These are phyloP conservation scores for Mucor plumbeus DNA, from an alignment of 371 early-diverging fungal genomes.

Conservation along the genomic window DNA sequence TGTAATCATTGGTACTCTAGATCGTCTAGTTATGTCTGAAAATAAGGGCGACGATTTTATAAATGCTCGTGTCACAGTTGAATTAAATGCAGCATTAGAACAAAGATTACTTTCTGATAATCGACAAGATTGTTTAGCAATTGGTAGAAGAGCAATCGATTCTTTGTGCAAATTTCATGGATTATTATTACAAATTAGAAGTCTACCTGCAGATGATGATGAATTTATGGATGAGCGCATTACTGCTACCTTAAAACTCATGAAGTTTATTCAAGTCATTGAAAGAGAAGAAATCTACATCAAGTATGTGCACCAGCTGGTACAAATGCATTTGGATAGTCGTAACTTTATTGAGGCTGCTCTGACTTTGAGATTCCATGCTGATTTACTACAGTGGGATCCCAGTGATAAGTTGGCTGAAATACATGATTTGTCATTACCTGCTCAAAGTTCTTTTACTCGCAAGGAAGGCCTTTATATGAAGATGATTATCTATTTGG, in stretches of 20 bases:
- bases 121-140: constrained; percentile 26
- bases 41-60: constrained; percentile 58
- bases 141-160: constrained; percentile 50
- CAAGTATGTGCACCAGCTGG: constrained; percentile 74
- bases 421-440: constrained; percentile 58
- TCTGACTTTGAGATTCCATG: constrained; percentile 70
- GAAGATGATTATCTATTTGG: constrained; percentile 66
- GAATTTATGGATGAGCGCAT: constrained; percentile 73
- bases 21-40: constrained; percentile 64
- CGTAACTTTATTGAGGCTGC: constrained; percentile 75
- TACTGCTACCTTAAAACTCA: constrained; percentile 65
- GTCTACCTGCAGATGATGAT: constrained; percentile 59
- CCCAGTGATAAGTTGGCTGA: constrained; percentile 50
- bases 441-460: constrained; percentile 60
- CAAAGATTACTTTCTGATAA: constrained; percentile 30
- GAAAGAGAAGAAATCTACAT: constrained; percentile 72
- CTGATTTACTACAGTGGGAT: constrained; percentile 73
- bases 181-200: constrained; percentile 61
- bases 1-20: constrained; percentile 66
- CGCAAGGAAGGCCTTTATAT: constrained; percentile 71
- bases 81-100: constrained; percentile 39
- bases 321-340: constrained; percentile 63
- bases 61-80: constrained; percentile 39
- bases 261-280: constrained; percentile 67
- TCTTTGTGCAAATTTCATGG: constrained; percentile 62